phyloP scores from a whole-genome alignment of 2,329 filamentous ascomycete species.

The Aspergillus persii region DNA sequence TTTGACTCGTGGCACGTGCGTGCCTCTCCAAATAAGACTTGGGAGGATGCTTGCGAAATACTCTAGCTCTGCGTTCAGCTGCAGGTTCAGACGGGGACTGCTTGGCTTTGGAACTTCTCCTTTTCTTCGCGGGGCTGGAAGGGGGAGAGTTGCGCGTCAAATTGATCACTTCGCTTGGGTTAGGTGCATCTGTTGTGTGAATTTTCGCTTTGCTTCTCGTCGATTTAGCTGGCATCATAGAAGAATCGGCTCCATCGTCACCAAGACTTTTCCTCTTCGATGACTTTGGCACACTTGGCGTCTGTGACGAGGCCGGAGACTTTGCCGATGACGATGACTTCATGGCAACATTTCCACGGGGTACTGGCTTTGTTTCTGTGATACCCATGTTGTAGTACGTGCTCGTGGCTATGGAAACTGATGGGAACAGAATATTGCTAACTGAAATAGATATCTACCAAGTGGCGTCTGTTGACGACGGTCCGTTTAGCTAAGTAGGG shows the following conservation, averaged over 20 bases:
- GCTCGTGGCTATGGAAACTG: background rate
- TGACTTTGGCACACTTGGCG: background rate
- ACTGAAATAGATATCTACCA: background rate
- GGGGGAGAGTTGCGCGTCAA: conserved; percentile 12
- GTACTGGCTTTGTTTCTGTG: background rate
- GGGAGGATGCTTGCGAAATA: conserved; percentile 46
- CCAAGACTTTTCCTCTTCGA: conserved; percentile 18
- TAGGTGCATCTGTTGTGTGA: background rate
- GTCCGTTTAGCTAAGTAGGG: too few relatives aligned
- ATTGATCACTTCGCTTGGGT: conserved; percentile 14
- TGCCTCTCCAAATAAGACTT: conserved; percentile 48
- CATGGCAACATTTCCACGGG: background rate
- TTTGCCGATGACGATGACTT: background rate
- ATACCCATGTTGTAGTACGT: background rate
- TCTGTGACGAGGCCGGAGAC: background rate
- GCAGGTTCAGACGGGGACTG: conserved; percentile 14
- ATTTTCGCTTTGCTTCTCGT: background rate
- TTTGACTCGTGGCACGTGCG: conserved; percentile 49
- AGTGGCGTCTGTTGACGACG: background rate
- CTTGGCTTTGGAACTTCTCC: conserved; percentile 10
- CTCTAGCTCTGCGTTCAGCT: conserved; percentile 40
- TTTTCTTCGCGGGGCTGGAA: conserved; percentile 8
- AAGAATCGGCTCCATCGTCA: background rate
- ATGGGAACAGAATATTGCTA: background rate
- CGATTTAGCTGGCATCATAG: conserved; percentile 4